Percentiles rank a stretch among this genome's conserved stretches.
These are phyloP conservation scores for Lactarius hengduanensis DNA, from an alignment of 768 basidiomycete species.

Conservation along the genomic window DNA sequence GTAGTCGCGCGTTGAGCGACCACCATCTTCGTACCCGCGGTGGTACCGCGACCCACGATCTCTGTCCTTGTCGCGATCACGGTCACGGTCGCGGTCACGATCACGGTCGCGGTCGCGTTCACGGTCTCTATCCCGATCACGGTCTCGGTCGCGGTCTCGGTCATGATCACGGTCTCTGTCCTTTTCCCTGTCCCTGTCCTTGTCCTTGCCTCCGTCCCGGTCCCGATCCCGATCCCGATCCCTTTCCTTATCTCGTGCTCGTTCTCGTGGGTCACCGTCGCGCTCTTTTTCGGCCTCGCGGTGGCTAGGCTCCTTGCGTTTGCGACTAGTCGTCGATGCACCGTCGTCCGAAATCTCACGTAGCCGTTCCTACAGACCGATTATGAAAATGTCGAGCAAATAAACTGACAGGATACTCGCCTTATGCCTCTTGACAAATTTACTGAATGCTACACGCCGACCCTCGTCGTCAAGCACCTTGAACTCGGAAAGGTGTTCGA, in stretches of 20 bases:
- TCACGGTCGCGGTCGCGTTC: constrained; percentile 37
- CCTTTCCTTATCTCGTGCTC: constrained; percentile 38
- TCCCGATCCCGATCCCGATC: constrained; percentile 35
- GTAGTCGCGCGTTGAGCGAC: constrained; percentile 29
- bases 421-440: constrained; percentile 90
- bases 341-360: constrained; percentile 79
- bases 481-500: constrained; percentile 83
- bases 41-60: constrained; percentile 30
- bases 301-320: constrained; percentile 67
- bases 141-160: constrained; percentile 24
- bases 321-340: constrained; percentile 72
- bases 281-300: constrained; percentile 31
- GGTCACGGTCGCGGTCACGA: constrained; percentile 34
- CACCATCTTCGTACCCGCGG: constrained; percentile 22
- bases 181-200: constrained; percentile 13
- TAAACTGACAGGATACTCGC: constrained; percentile 38
- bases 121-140: constrained; percentile 33
- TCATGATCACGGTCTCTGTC: constrained; percentile 29
- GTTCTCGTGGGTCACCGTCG: constrained; percentile 44
- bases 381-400: not conserved
- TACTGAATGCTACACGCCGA: constrained; percentile 76
- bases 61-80: constrained; percentile 19
- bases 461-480: constrained; percentile 86
- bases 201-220: constrained; percentile 30
- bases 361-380: constrained; percentile 61